A percentile compares a stretch with the other conserved stretches of the same genome.
Conservation (phyloP, 208 protist species). For the Jaenimonas drosophilae region DNA sequence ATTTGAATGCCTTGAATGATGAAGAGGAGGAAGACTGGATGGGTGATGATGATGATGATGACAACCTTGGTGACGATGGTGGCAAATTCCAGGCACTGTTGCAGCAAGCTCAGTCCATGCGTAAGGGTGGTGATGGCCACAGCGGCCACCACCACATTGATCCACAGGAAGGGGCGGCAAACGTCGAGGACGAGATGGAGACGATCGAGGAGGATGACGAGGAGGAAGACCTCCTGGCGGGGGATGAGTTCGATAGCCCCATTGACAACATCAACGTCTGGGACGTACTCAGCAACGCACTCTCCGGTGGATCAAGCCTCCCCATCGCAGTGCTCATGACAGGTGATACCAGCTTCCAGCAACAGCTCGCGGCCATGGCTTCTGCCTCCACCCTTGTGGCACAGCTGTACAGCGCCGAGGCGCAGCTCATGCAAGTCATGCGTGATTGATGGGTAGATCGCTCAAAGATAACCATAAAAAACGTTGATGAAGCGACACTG, state of each 20-base stretch:
- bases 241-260: constrained; percentile 61
- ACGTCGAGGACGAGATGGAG: constrained; percentile 6
- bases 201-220: constrained; percentile 25
- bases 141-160: constrained; percentile 7
- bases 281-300: constrained; percentile 22
- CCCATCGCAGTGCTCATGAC: constrained; percentile 7
- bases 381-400: too few relatives aligned
- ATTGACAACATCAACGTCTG: constrained; percentile 59
- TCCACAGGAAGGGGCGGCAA: constrained; percentile 9
- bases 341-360: constrained; percentile 13
- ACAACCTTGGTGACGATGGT: constrained; percentile 12
- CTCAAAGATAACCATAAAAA: too few relatives aligned
- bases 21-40: constrained; percentile 31
- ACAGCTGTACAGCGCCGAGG: too few relatives aligned
- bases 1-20: constrained; percentile 23
- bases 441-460: too few relatives aligned
- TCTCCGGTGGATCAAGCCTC: neutral
- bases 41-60: constrained; percentile 11
- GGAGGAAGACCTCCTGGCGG: constrained; percentile 62
- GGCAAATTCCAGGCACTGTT: constrained; percentile 24
- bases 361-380: constrained; percentile 25
- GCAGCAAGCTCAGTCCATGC: constrained; percentile 23
- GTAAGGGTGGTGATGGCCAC: constrained; percentile 2
- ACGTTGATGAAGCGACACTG: too few relatives aligned
- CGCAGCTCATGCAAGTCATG: too few relatives aligned